A percentile compares a stretch with the other conserved stretches of the same genome.
Conservation (phyloP, 1,284 basidiomycete genomes). For the Phellopilus nigrolimitatus region DNA sequence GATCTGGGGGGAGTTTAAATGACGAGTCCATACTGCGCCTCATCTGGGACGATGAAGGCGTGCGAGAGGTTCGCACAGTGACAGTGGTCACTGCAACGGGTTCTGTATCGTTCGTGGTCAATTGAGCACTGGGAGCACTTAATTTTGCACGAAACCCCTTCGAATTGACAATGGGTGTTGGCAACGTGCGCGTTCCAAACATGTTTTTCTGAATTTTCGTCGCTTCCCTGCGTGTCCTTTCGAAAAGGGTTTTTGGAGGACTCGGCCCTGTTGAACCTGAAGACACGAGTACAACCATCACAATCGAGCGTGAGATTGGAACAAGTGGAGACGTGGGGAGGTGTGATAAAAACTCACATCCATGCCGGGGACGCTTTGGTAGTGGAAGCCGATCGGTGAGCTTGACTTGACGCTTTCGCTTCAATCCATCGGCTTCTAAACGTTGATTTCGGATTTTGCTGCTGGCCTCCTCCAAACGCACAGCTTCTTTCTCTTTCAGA, state of each 20-base stretch:
- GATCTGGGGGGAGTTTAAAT: not conserved
- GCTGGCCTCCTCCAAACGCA: constrained; percentile 55
- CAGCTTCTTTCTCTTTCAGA: constrained; percentile 50
- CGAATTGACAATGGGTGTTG: constrained; percentile 44
- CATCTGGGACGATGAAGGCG: constrained; percentile 5
- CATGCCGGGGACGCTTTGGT: constrained; percentile 47
- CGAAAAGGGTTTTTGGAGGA: constrained; percentile 65
- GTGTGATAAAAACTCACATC: constrained; percentile 40
- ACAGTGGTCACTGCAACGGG: constrained; percentile 30
- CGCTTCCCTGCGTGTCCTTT: constrained; percentile 68
- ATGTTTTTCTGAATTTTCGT: constrained; percentile 59
- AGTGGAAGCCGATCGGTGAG: constrained; percentile 61
- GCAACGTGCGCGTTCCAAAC: constrained; percentile 42
- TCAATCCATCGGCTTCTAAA: constrained; percentile 61
- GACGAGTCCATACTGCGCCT: not conserved
- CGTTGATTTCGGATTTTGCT: constrained; percentile 57
- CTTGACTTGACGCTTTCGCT: constrained; percentile 68
- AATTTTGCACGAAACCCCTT: constrained; percentile 41
- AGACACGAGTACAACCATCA: no score
- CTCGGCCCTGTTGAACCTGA: constrained; percentile 41
- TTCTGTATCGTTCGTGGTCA: constrained; percentile 24
- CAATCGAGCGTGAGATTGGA: constrained; percentile 22
- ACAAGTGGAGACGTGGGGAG: constrained; percentile 18
- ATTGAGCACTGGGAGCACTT: constrained; percentile 33
- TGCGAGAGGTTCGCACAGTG: constrained; percentile 21